Evolutionary conservation across 345 rosid species (phyloP).

Genomic region (Boechera divaricarpa): DNA sequence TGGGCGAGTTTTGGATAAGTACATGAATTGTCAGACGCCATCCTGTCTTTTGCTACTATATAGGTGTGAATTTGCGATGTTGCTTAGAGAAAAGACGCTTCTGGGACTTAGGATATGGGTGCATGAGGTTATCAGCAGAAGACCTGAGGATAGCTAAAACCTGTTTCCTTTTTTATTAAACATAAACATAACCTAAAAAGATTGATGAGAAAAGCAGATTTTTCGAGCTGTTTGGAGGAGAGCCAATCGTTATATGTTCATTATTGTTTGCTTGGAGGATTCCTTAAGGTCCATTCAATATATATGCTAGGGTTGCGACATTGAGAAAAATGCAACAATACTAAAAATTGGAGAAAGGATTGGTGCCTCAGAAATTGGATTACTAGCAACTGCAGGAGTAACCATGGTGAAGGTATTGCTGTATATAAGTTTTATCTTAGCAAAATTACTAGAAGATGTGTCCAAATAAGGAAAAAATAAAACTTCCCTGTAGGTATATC

Average conservation of each 20-base stretch:
- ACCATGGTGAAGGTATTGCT: constrained; percentile 73
- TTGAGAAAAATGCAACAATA: constrained; percentile 68
- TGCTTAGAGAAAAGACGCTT: background rate
- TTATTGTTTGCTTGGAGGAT: constrained; percentile 13
- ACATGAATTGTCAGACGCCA: background rate
- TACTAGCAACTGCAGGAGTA: constrained; percentile 88
- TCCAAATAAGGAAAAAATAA: background rate
- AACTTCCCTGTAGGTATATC: constrained; percentile 65
- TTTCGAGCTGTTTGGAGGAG: constrained; percentile 4
- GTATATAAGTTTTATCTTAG: constrained; percentile 36
- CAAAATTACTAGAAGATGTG: constrained; percentile 11
- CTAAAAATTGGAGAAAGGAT: constrained; percentile 77
- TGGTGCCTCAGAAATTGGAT: constrained; percentile 90
- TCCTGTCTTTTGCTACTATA: constrained; percentile 1
- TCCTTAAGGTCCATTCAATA: constrained; percentile 13
- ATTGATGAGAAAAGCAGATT: background rate
- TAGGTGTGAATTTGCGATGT: constrained; percentile 4
- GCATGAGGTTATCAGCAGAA: constrained; percentile 1
- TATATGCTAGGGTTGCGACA: constrained; percentile 77
- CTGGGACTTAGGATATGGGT: background rate
- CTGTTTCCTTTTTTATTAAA: background rate
- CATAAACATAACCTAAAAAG: background rate
- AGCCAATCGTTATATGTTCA: background rate
- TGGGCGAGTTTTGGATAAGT: constrained; percentile 5
- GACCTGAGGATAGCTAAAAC: constrained; percentile 5